Base-by-base conservation (phyloP, 1,139 yeast species). In the Hemisphaericaspora subhashii region DNA sequence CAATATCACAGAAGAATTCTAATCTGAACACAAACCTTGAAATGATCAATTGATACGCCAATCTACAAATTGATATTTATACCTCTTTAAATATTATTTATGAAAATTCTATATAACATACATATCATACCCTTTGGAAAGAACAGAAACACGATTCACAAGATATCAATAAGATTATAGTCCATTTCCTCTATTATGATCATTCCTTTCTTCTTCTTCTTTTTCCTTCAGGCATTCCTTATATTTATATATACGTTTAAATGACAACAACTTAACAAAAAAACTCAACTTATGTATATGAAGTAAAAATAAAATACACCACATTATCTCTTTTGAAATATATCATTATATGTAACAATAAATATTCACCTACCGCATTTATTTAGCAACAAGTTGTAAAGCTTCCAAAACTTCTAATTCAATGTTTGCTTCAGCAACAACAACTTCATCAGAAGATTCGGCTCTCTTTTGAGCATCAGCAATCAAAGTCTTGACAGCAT, bases 351-450 rank as follows among this genome's bases (percentile, higher is more conserved):
- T 4, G 5, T 26, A 33, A 26, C 14, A 7, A 15, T 33, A 16
- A 33, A 21, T 23, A 23, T 18, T n/a, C 14, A 15, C 3, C 5
- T 20, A 7, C 7, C n/a, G 4, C 7, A 45, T 48, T 66, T 81
- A 87, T 74, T 89, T 89, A 64, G 94, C 90, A 66, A 86, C 86
- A 54, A 84, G 79, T 65, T 86, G 85, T 66, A 92, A 79, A 59
- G 96, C 95, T 79, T 90, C 96, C 63, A 92, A 83, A 44, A 92
- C 96, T 73, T 92, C 97, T 64, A 92, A 77, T 77, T 90, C 95
- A 62, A 92, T 87, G 66, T 83, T 82, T 56, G 98, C 98, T 72
- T 87, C 95, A 53, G 96, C 95, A 57, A 94, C 94, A 49, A 81
- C 87, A 45, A 74, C 80, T 72, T 86, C 96, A 55, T 86, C 97